Percentiles rank a stretch among this genome's conserved stretches.
These are phyloP conservation scores for Calocybe gangraenosa DNA, from an alignment of 768 basidiomycete genomes.

Conservation along the genomic window DNA sequence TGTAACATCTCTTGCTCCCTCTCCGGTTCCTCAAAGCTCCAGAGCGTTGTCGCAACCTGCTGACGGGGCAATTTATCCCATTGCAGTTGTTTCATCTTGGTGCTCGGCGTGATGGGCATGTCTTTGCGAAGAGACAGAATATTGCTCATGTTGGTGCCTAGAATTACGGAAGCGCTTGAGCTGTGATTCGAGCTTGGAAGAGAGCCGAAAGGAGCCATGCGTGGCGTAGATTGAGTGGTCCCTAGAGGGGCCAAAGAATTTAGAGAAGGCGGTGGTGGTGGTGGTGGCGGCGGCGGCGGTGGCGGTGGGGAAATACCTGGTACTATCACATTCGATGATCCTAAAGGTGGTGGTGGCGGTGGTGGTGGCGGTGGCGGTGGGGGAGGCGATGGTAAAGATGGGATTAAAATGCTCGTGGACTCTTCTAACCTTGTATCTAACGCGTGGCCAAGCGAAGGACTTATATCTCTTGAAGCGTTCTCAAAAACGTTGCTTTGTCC, in stretches of 20 bases:
- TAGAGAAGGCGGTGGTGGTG: conserved; percentile 29
- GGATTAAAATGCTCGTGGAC: conserved; percentile 17
- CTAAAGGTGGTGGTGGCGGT: conserved; percentile 32
- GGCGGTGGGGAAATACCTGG: conserved; percentile 17
- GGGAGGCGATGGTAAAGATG: conserved; percentile 19
- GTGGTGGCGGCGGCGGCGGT: conserved; percentile 32
- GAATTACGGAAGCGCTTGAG: conserved; percentile 59
- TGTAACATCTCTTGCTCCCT: conserved; percentile 78
- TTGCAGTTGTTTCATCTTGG: conserved; percentile 96
- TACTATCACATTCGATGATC: conserved; percentile 20
- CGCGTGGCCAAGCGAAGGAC: conserved; percentile 24
- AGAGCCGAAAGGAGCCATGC: conserved; percentile 26
- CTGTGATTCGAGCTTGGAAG: conserved; percentile 31
- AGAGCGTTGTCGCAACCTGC: conserved; percentile 80
- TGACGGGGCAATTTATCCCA: conserved; percentile 98
- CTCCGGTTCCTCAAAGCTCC: conserved; percentile 65
- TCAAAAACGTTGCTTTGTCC: conserved; percentile 39
- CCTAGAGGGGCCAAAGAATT: conserved; percentile 17
- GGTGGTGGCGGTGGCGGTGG: conserved; percentile 33
- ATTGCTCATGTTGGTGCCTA: conserved; percentile 53
- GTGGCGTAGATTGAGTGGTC: conserved; percentile 23
- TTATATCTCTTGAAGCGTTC: conserved; percentile 33
- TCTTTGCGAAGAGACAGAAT: conserved; percentile 74
- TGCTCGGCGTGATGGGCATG: conserved; percentile 76
- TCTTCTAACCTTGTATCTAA: conserved; percentile 41